Evolutionary conservation across 2,329 filamentous ascomycete genomes (phyloP).

Genomic region (Blumeria graminis): DNA sequence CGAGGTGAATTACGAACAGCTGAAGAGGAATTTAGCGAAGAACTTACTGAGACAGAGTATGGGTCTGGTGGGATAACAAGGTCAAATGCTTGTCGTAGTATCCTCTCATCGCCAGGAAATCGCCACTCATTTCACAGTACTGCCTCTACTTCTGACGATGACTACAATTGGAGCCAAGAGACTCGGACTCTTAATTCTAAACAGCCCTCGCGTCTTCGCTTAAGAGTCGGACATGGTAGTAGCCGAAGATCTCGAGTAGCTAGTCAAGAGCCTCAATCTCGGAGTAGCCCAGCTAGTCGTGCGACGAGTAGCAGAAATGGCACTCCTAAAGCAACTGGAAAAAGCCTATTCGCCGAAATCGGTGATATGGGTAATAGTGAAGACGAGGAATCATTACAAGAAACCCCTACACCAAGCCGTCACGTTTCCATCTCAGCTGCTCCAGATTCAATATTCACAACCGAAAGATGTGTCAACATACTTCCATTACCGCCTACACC

Average conservation of each 20-base stretch:
- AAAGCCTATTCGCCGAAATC: slow-evolving; percentile 80
- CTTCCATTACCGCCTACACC: slow-evolving; percentile 25
- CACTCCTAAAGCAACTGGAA: slow-evolving; percentile 28
- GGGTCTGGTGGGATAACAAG: slow-evolving; percentile 15
- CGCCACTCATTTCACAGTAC: slow-evolving; percentile 61
- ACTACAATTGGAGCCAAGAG: slow-evolving; percentile 32
- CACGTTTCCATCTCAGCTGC: slow-evolving; percentile 21
- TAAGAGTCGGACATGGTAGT: slow-evolving; percentile 42
- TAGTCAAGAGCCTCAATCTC: slow-evolving; percentile 32
- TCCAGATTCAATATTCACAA: slow-evolving; percentile 15
- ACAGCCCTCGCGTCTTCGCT: slow-evolving; percentile 43
- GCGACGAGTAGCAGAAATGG: slow-evolving; percentile 23
- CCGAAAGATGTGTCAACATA: slow-evolving; percentile 10
- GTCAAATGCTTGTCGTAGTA: slow-evolving; percentile 18
- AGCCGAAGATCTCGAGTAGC: slow-evolving; percentile 33
- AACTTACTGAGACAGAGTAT: slow-evolving; percentile 60
- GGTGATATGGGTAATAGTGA: slow-evolving; percentile 52
- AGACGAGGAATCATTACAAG: slow-evolving; percentile 35
- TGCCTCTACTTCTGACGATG: slow-evolving; percentile 64
- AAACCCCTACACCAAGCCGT: slow-evolving; percentile 27
- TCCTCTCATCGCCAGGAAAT: slow-evolving; percentile 25
- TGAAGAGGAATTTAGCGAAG: slow-evolving; percentile 56
- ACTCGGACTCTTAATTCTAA: slow-evolving; percentile 37
- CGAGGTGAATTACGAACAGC: slow-evolving; percentile 91
- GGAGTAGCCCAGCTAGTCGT: slow-evolving; percentile 34